phyloP scores from a whole-genome alignment of 2,329 filamentous ascomycete species.

The Xenosphaeropsis pyriputrescens region DNA sequence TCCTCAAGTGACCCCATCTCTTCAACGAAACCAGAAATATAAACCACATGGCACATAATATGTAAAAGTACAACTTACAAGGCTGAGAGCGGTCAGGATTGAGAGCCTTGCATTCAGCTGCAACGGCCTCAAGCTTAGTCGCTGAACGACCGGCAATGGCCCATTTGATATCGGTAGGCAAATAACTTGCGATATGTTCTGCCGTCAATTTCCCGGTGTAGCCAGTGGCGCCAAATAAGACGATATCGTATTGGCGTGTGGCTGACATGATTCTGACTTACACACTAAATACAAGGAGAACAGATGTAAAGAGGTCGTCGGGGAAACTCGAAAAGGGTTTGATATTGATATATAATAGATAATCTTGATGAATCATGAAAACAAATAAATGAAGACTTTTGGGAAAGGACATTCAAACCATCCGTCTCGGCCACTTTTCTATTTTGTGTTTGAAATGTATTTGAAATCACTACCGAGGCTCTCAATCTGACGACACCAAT shows the following conservation, averaged over 20 bases:
- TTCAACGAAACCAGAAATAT: background rate
- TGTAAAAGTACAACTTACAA: slow-evolving; percentile 30
- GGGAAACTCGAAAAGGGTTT: too few species aligned
- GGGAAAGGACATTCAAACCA: too few species aligned
- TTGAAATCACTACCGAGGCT: too few species aligned
- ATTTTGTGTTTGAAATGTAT: too few species aligned
- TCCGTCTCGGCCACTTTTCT: too few species aligned
- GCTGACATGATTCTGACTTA: slow-evolving; percentile 5
- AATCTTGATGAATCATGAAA: too few species aligned
- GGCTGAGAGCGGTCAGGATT: slow-evolving; percentile 59
- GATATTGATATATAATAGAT: too few species aligned
- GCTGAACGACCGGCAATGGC: slow-evolving; percentile 74
- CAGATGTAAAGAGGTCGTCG: too few species aligned
- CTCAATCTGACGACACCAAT: too few species aligned
- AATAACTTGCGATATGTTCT: slow-evolving; percentile 55
- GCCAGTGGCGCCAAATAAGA: slow-evolving; percentile 57
- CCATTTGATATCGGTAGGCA: slow-evolving; percentile 73
- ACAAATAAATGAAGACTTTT: too few species aligned
- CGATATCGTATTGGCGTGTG: slow-evolving; percentile 39
- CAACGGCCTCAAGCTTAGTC: slow-evolving; percentile 56
- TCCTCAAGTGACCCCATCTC: too few species aligned
- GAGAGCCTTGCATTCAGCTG: slow-evolving; percentile 47
- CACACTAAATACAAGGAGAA: background rate
- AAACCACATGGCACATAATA: slow-evolving; percentile 1
- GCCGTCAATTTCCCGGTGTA: slow-evolving; percentile 71